These are phyloP conservation scores for Chaetothyriales sp. DNA, from an alignment of 2,329 filamentous ascomycete genomes.

Conservation along the genomic window DNA sequence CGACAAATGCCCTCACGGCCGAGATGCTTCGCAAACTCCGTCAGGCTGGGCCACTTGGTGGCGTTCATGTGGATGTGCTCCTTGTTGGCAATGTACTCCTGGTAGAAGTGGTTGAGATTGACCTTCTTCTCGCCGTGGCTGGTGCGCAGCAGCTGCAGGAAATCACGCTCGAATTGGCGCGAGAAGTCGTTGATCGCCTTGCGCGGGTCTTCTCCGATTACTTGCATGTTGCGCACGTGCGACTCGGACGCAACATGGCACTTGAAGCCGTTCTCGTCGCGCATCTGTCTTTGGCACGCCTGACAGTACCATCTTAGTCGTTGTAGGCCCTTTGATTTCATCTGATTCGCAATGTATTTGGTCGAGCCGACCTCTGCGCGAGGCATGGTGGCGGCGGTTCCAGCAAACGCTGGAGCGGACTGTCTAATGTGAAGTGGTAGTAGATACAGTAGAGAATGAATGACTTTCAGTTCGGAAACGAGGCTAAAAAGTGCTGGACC, in stretches of 20 bases:
- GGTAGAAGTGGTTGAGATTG: slow-evolving; percentile 84
- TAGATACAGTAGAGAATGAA: too few species aligned
- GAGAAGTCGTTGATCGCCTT: slow-evolving; percentile 72
- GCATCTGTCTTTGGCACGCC: slow-evolving; percentile 59
- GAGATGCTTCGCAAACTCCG: slow-evolving; percentile 77
- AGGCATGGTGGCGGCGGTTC: slow-evolving; percentile 48
- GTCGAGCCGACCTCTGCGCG: slow-evolving; percentile 82
- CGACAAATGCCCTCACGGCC: slow-evolving; percentile 75
- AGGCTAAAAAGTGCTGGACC: too few species aligned
- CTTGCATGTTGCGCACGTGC: slow-evolving; percentile 76
- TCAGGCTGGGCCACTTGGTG: slow-evolving; percentile 74
- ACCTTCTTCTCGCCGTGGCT: slow-evolving; percentile 83
- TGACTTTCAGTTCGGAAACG: too few species aligned
- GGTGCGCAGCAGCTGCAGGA: slow-evolving; percentile 60
- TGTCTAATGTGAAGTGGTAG: too few species aligned
- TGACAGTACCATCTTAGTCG: slow-evolving; percentile 85
- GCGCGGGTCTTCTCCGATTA: slow-evolving; percentile 74
- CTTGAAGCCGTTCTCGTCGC: slow-evolving; percentile 84
- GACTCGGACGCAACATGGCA: slow-evolving; percentile 73
- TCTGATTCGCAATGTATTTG: slow-evolving; percentile 81
- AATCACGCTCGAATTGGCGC: slow-evolving; percentile 66
- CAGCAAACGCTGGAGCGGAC: not conserved
- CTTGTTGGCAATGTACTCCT: slow-evolving; percentile 78
- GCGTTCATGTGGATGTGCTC: slow-evolving; percentile 88
- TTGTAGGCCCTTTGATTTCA: slow-evolving; percentile 58